phyloP scores from a whole-genome alignment of 192 early-diverging fungal genomes.

The Entomortierella lignicola region DNA sequence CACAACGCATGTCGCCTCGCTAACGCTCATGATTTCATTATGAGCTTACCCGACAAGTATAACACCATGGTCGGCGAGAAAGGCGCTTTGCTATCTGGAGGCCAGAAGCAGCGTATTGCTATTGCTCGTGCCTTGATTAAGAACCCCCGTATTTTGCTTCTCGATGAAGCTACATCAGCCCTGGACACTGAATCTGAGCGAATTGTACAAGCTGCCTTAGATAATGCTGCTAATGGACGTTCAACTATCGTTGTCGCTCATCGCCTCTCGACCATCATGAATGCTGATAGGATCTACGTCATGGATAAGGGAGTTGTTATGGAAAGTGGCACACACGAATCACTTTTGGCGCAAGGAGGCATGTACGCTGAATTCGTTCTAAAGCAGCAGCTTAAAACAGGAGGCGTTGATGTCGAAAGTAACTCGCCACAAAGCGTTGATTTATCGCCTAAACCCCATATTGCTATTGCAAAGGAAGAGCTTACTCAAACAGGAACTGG shows the following conservation, averaged over 20 bases:
- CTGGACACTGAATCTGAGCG: constrained; percentile 84
- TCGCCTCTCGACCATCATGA: constrained; percentile 85
- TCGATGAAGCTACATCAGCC: constrained; percentile 93
- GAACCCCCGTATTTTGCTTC: constrained; percentile 86
- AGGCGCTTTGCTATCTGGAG: constrained; percentile 85
- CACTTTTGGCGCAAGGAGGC: constrained; percentile 68
- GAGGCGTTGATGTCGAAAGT: constrained; percentile 35
- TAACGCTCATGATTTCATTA: constrained; percentile 84
- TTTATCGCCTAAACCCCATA: constrained; percentile 6
- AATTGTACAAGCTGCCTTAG: constrained; percentile 83
- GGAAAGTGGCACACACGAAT: constrained; percentile 78
- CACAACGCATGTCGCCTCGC: constrained; percentile 71
- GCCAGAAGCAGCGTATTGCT: constrained; percentile 97
- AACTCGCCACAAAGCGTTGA: background rate
- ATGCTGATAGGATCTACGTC: constrained; percentile 85
- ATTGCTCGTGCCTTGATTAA: constrained; percentile 94
- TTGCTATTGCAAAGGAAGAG: constrained; percentile 38
- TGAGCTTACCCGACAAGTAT: constrained; percentile 78
- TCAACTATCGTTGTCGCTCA: constrained; percentile 91
- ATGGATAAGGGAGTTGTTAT: constrained; percentile 72
- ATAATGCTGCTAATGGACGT: constrained; percentile 73
- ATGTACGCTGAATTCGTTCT: constrained; percentile 67
- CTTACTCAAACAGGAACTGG: constrained; percentile 50
- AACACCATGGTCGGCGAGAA: constrained; percentile 91
- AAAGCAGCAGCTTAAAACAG: constrained; percentile 65